A percentile compares a stretch with the other conserved stretches of the same genome.
Conservation (phyloP, 2,329 filamentous ascomycete genomes). For the Clathrospora elynae region DNA sequence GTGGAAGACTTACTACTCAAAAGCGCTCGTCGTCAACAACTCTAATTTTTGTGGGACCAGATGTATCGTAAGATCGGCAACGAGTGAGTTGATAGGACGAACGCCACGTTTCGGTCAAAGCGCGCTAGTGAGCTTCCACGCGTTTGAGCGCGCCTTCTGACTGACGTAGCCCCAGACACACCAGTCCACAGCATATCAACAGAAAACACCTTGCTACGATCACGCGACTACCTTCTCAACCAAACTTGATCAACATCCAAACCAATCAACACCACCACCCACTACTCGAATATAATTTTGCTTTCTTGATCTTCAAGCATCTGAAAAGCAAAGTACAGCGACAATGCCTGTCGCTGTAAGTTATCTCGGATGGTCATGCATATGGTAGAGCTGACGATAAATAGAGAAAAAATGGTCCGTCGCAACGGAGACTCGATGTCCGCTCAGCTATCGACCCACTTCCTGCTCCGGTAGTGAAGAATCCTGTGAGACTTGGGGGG, state of each 20-base stretch:
- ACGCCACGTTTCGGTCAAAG: slow-evolving; percentile 12
- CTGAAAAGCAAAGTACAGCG: no score
- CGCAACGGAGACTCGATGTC: slow-evolving; percentile 5
- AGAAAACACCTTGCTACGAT: slow-evolving; percentile 1
- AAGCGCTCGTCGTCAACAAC: not conserved
- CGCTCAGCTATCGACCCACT: slow-evolving; percentile 6
- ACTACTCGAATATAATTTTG: no score
- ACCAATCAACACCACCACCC: not conserved
- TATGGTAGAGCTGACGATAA: not conserved
- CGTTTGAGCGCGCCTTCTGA: slow-evolving; percentile 13
- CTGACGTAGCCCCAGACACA: slow-evolving; percentile 9
- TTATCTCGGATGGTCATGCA: not conserved
- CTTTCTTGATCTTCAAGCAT: no score
- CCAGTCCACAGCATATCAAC: slow-evolving; percentile 10
- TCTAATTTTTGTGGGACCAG: slow-evolving; percentile 4
- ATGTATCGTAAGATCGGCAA: slow-evolving; percentile 8
- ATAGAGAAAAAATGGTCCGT: slow-evolving; percentile 5
- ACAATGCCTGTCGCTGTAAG: slow-evolving; percentile 14
- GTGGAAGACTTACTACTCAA: not conserved
- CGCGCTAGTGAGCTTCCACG: slow-evolving; percentile 16
- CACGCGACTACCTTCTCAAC: not conserved
- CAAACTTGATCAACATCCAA: not conserved
- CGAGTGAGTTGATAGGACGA: slow-evolving; percentile 12
- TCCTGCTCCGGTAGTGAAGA: not conserved
- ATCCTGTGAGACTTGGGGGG: slow-evolving; percentile 3